A percentile compares a stretch with the other conserved stretches of the same genome.
Evolutionary conservation across 1,284 basidiomycete species (phyloP).

Genomic region (Puccinia hordei): DNA sequence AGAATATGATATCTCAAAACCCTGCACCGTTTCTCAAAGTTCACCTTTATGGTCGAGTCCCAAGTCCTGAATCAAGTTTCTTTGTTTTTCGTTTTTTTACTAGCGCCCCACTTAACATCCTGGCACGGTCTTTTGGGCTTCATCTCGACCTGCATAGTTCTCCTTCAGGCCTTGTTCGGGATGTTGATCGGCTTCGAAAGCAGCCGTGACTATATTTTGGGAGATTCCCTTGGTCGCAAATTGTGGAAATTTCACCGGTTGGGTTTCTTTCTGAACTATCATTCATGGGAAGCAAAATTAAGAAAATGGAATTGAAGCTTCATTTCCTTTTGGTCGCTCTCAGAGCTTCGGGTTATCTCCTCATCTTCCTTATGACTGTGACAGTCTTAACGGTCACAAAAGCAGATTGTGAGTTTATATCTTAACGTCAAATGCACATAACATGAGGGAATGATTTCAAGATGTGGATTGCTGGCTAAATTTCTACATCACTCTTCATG

Average conservation of each 20-base stretch:
- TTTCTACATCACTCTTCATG: not conserved
- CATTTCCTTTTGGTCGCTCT: not conserved
- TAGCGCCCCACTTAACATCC: conserved; percentile 48
- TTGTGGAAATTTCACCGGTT: conserved; percentile 50
- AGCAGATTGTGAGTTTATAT: conserved; percentile 39
- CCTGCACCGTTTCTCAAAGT: not conserved
- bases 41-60: not conserved
- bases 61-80: not conserved
- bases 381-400: conserved; percentile 45
- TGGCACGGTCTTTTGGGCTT: conserved; percentile 49
- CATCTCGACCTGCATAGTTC: conserved; percentile 21
- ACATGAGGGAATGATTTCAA: not conserved
- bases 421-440: not conserved
- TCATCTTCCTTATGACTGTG: conserved; percentile 28
- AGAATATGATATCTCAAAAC: not conserved
- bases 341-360: conserved; percentile 42
- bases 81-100: not conserved
- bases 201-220: conserved; percentile 31
- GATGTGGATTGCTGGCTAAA: not conserved
- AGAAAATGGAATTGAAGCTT: not conserved
- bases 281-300: not conserved
- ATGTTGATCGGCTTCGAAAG: conserved; percentile 44
- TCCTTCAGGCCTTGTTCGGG: conserved; percentile 42
- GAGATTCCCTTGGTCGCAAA: conserved; percentile 29
- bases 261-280: not conserved